These are phyloP conservation scores for Amniculicola lignicola DNA, from an alignment of 495 filamentous ascomycete species.

Conservation along the genomic window DNA sequence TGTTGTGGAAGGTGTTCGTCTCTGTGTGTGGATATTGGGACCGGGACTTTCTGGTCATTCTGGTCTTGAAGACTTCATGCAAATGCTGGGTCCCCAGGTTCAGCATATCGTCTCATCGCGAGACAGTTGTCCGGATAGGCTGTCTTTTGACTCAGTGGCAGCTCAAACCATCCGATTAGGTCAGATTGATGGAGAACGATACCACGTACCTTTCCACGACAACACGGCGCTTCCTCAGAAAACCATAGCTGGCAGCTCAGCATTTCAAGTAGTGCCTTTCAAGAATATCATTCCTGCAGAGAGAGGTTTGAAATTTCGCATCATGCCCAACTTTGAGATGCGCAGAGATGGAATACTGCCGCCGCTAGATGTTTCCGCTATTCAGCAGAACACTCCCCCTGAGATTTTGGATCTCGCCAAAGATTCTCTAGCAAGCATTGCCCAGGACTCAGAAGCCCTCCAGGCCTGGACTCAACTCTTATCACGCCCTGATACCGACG, in stretches of 20 bases:
- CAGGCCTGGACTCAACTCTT: constrained; percentile 47
- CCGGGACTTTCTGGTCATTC: constrained; percentile 60
- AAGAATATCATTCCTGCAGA: constrained; percentile 34
- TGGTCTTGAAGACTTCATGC: constrained; percentile 65
- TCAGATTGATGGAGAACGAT: constrained; percentile 64
- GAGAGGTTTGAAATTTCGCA: constrained; percentile 55
- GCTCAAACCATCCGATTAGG: constrained; percentile 62
- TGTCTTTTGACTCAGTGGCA: constrained; percentile 64
- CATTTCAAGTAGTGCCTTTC: not conserved
- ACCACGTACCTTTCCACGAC: constrained; percentile 60
- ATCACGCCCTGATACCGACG: constrained; percentile 69
- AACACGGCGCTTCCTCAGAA: constrained; percentile 47
- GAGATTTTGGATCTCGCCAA: constrained; percentile 53
- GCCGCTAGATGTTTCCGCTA: constrained; percentile 51
- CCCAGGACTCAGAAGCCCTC: constrained; percentile 36
- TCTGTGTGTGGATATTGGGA: constrained; percentile 79
- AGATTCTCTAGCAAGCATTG: constrained; percentile 47
- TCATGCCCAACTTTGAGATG: constrained; percentile 63
- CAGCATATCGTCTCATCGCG: constrained; percentile 68
- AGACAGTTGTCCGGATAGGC: constrained; percentile 64
- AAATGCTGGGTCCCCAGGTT: constrained; percentile 49
- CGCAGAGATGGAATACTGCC: constrained; percentile 49
- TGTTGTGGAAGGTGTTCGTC: constrained; percentile 63
- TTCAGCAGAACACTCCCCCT: constrained; percentile 38
- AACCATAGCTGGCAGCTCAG: not conserved